Base-by-base conservation (phyloP, 805 yeast species). In the Candida ipomoeae region DNA sequence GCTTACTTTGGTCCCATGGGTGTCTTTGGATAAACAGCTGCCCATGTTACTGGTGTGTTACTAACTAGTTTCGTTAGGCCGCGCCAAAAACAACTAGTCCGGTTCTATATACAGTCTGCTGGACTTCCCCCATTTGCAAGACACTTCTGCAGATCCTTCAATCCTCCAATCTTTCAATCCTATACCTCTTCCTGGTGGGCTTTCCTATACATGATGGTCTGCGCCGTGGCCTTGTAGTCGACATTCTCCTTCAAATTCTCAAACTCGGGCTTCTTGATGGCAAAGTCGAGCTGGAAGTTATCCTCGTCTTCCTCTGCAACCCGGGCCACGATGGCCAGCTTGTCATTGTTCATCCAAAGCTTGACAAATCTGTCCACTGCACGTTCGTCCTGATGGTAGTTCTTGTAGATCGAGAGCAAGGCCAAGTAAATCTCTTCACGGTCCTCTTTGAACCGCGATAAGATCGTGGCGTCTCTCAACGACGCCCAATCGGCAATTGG, bases 401-500 rank as follows among this genome's bases (percentile, higher is more conserved):
- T 60, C 59, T 66, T 70, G 61, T 71, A 64, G 2, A 53, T 53
- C 17, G 39, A 46, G 48, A 52, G 57, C 33, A 48, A 46, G 7
- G 50, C 58, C 55, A 51, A 49, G 54, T 58, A 58, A 18, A 56
- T 33, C 11, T 51, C 51, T 8, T 46, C 48, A 65, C 89, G 74
- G 37, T 74, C 77, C 17, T 72, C 65, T 36, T 62, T 55, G 44
- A 64, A 69, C 21, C 62, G 64, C 3, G 84, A 75, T 51, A 70
- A 69, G 40, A 81, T 72, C 5, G 94, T 87, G 18, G 92, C 88
- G 64, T 84, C 90, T 70, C 91, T 81, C 51, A 87, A 66, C 2
- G 92, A 86, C 37, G 88, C 85, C 92, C 92, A 87, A 68, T 86
- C 92, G 10, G 94, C 92, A 63, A 82, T 83, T 6, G 92, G 90